Evolutionary conservation across 768 basidiomycete genomes (phyloP), one percentile per base, ranked within the genome.

Genomic region (Boletales sp.): DNA sequence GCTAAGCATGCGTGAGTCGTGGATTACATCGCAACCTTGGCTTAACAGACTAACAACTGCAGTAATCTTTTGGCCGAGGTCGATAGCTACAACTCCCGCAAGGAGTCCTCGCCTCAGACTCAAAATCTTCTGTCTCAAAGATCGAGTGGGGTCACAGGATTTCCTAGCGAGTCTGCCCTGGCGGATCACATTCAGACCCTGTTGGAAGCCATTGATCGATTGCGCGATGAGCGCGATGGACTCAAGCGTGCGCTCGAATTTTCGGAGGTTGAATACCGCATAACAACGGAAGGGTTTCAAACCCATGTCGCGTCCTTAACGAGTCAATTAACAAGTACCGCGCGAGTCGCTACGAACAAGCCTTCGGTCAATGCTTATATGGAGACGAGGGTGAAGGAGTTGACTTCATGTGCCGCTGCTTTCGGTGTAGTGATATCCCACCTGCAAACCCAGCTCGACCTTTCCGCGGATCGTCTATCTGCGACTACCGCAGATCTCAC

Each of bases 231-330:
- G 56, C 75, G 87, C 5, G 83, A 90, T 53, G 70, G 66, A 40
- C 73, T 88, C 24, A 76, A 76, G 44, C 76, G 82, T 7, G 77
- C 84, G 47, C 66, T 90, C 13, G 75, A 86, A 43, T 91, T 90
- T 65, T 69, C 85, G 47, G 77, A 86, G 54, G 72, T 74, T 3
- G 88, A 91, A 67, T 79, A 81, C 21, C 78, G 72, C 54, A 85
- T 87, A 57, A 70, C 80, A 3, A 75, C 82, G 14, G 78, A 87
- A 51, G 77, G 81, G 0, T 65, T 85, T 42, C 75, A 83, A 58
- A 70, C 72, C 31, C 78, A 77, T 50, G 67, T 86, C 18, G 63
- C 71, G 2, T 68, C 43, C 49, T 64, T 55, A 45, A 56, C 68
- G 10, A 50, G 44, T 54, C 65, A 43, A 52, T 63, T 47, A 50